Conservation (phyloP, 371 early-diverging fungal species). For the Mortierella sp. region DNA sequence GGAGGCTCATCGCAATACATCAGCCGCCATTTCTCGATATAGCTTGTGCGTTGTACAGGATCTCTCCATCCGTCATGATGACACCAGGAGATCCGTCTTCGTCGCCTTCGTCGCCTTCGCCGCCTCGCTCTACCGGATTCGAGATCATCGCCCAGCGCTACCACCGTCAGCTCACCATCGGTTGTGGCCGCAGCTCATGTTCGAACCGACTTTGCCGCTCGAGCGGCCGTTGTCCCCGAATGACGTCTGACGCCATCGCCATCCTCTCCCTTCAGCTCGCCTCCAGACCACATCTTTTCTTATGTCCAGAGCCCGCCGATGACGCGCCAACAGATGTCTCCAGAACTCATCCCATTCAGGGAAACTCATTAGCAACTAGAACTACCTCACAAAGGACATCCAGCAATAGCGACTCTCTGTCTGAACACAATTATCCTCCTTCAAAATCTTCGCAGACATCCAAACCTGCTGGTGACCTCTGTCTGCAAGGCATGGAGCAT, state of each 20-base stretch:
- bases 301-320: slow-evolving; percentile 56
- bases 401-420: slow-evolving; percentile 25
- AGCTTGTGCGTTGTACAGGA: too few species aligned
- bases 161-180: slow-evolving; percentile 66
- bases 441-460: slow-evolving; percentile 1
- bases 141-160: slow-evolving; percentile 49
- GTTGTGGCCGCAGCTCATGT: slow-evolving; percentile 61
- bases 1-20: too few species aligned
- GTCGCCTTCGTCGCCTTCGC: too few species aligned
- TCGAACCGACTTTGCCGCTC: slow-evolving; percentile 65
- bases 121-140: slow-evolving; percentile 6
- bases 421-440: slow-evolving; percentile 14
- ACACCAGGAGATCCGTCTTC: too few species aligned
- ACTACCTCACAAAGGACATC: slow-evolving; percentile 5
- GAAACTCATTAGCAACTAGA: not conserved
- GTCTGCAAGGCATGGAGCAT: not conserved
- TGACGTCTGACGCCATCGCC: slow-evolving; percentile 67
- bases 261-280: slow-evolving; percentile 71
- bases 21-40: too few species aligned
- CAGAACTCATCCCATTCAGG: not conserved
- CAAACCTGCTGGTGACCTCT: not conserved
- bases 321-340: not conserved
- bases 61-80: too few species aligned
- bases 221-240: slow-evolving; percentile 49
- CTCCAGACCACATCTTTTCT: slow-evolving; percentile 58